Evolutionary conservation across 768 basidiomycete genomes (phyloP).

Genomic region (Coprinopsis marcescibilis): DNA sequence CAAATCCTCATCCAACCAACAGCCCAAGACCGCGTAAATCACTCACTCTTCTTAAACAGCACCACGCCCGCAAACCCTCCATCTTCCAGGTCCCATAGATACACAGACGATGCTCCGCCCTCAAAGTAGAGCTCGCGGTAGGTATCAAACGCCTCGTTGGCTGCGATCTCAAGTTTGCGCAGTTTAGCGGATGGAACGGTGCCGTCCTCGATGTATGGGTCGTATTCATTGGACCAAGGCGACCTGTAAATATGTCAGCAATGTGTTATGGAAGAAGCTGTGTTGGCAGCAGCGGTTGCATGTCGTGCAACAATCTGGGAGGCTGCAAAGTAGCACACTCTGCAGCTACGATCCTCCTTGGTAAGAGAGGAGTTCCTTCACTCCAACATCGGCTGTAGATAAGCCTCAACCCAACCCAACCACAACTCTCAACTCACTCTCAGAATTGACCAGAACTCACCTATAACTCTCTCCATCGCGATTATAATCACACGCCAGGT

Average conservation of each 20-base stretch:
- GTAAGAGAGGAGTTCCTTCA: too few relatives aligned
- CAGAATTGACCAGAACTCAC: slow-evolving; percentile 33
- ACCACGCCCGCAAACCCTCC: slow-evolving; percentile 97
- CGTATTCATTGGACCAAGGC: slow-evolving; percentile 97
- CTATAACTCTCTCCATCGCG: slow-evolving; percentile 87
- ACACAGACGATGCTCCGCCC: slow-evolving; percentile 95
- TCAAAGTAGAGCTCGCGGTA: slow-evolving; percentile 99
- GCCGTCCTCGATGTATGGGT: slow-evolving; percentile 84
- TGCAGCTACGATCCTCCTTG: too few relatives aligned
- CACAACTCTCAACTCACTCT: neutral
- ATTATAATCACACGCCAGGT: slow-evolving; percentile 92
- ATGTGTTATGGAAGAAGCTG: neutral
- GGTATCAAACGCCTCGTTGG: slow-evolving; percentile 96
- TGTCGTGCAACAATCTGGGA: too few relatives aligned
- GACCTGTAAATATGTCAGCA: slow-evolving; percentile 52
- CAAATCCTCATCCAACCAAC: neutral
- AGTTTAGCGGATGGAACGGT: slow-evolving; percentile 80
- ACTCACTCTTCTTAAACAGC: slow-evolving; percentile 85
- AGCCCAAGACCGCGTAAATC: neutral
- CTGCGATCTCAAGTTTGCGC: slow-evolving; percentile 85
- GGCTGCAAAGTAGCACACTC: too few relatives aligned
- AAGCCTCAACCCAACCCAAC: neutral
- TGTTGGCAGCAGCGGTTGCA: slow-evolving; percentile 9
- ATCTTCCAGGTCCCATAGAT: slow-evolving; percentile 97
- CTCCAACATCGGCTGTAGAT: too few relatives aligned